Conservation (phyloP, 2,329 filamentous ascomycete species). For the Pseudodiploospora longispora region DNA sequence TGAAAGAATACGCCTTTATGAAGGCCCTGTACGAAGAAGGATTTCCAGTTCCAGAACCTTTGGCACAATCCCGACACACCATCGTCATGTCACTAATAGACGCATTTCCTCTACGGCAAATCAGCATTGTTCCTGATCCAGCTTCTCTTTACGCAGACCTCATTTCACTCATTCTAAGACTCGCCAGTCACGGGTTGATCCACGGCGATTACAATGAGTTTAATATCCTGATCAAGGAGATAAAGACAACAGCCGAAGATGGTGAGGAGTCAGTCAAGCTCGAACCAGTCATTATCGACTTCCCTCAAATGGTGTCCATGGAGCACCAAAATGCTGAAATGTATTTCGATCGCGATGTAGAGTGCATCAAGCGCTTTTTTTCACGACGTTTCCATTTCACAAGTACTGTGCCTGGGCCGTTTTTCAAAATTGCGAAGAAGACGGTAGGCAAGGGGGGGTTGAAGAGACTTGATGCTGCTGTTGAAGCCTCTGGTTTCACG, state of each 20-base stretch:
- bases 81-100: slow-evolving; percentile 94
- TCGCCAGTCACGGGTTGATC: slow-evolving; percentile 83
- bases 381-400: slow-evolving; percentile 81
- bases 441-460: slow-evolving; percentile 55
- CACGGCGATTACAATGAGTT: slow-evolving; percentile 99
- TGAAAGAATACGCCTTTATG: slow-evolving; percentile 96
- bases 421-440: slow-evolving; percentile 77
- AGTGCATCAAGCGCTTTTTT: slow-evolving; percentile 94
- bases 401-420: slow-evolving; percentile 72
- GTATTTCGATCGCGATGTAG: slow-evolving; percentile 95
- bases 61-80: slow-evolving; percentile 86
- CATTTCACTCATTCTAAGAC: slow-evolving; percentile 73
- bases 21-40: slow-evolving; percentile 72
- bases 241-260: slow-evolving; percentile 32
- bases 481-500: slow-evolving; percentile 89
- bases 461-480: slow-evolving; percentile 72
- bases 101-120: slow-evolving; percentile 83
- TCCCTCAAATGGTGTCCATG: slow-evolving; percentile 96
- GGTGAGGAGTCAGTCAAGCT: slow-evolving; percentile 40
- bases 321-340: slow-evolving; percentile 90
- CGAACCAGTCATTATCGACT: slow-evolving; percentile 86
- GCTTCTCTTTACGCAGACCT: slow-evolving; percentile 85
- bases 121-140: slow-evolving; percentile 74
- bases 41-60: slow-evolving; percentile 81
- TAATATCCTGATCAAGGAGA: slow-evolving; percentile 90